Evolutionary conservation across 2,329 filamentous ascomycete genomes (phyloP), one percentile per base, ranked within the genome.

Genomic region (Apiospora marii): DNA sequence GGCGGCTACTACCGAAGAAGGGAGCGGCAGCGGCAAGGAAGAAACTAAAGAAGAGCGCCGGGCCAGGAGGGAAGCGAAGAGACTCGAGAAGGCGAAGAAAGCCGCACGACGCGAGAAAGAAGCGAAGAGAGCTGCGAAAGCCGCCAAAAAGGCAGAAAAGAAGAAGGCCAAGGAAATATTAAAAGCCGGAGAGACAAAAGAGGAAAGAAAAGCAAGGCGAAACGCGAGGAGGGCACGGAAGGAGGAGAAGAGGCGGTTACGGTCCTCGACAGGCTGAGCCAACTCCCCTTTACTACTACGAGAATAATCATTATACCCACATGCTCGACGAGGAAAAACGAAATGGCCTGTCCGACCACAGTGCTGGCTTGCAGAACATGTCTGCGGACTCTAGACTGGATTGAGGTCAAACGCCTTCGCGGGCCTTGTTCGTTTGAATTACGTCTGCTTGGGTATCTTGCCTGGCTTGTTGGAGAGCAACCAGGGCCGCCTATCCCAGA

Each of bases 401-500:
- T 14, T 4, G 34, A 34, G 34, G 34, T 4, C 19, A 64, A 34
- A 19, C n/a, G 22, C 30, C 64, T 49, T 53, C 34, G 67, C 64
- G n/a, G 51, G 70, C 37, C 37, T 10, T 41, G 10, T 72, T 41
- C 71, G 49, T 74, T 49, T 73, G 58, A 41, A 75, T 75, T 76
- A 87, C 70, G 84, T 84, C 80, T 90, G 87, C 79, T 90, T 91
- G n/a, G 91, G 91, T 77, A 92, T 85, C 78, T 89, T 92, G 30
- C 92, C 92, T 6, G 92, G 92, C 81, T 91, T 93, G 75, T 92
- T 92, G 1, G 92, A 93, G 70, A 95, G 80, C 72, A 96, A 87
- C 94, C 95, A 98, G 1, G 95, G 95, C 79, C 95, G 88, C 78
- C 88, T 88, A 75, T 94, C 88, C 96, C 96, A 99, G 80, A 99